Percentiles rank a stretch among this genome's conserved stretches.
Conservation (phyloP, 2,329 filamentous ascomycete genomes). For the Purpureocillium takamizusanense region DNA sequence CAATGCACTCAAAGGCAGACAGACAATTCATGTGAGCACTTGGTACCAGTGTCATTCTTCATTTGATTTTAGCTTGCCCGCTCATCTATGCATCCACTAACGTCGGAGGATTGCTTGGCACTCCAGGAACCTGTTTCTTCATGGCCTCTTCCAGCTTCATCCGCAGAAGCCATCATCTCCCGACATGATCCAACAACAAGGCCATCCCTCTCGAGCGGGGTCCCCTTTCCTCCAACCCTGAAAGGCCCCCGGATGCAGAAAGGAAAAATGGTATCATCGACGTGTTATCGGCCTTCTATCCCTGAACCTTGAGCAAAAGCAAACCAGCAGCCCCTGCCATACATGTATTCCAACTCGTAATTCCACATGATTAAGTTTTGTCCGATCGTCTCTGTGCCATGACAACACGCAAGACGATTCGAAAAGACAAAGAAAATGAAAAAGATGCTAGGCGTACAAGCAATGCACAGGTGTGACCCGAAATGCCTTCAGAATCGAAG, state of each 20-base stretch:
- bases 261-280: slow-evolving; percentile 2
- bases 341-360: background rate
- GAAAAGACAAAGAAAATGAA: background rate
- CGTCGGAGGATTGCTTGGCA: no score
- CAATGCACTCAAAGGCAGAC: no score
- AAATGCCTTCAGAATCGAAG: background rate
- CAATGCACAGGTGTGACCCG: background rate
- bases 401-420: background rate
- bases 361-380: background rate
- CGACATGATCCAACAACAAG: no score
- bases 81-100: background rate
- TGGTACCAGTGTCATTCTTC: background rate
- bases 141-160: no score
- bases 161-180: no score
- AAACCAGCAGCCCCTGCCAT: background rate
- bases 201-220: background rate
- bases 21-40: no score
- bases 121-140: no score
- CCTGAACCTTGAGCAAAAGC: background rate
- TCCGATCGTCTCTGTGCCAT: background rate
- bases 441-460: no score
- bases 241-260: background rate
- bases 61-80: background rate
- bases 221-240: background rate
- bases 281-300: background rate